Base-by-base conservation (phyloP, 352 stramenopile species). In the Globisporangium paddicum region DNA sequence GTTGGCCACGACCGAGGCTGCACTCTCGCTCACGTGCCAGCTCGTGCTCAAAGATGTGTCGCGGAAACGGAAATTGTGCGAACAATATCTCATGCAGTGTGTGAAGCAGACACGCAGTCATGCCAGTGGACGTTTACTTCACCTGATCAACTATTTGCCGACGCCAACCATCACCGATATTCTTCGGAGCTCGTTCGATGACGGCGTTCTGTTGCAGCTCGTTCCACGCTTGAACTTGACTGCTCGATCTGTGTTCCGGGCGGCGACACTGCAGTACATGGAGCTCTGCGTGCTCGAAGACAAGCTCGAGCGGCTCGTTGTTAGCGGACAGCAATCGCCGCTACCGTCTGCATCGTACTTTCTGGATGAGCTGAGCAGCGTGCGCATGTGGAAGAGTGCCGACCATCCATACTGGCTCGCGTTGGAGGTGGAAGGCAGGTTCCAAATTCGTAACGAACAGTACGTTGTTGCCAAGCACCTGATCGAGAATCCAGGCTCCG, bases 391-490 rank as follows among this genome's bases (percentile, higher is more conserved):
- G 86, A 45, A 80, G 32, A 69, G 68, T 16, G 38, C 1, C 0
- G 70, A 85, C 2, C 74, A 89, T 62, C 86, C 86, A 1, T 86
- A 79, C 56, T 96, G 88, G 86, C 67, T 96, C 63, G 82, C 87
- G 25, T 96, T 96, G 66, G 89, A 96, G 67, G 77, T 89, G 2
- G 88, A 96, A 70, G 77, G 79, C 2, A 28, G 64, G 13, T 55
- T 96, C n/a, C 81, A 93, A 58, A 96, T 96, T 26, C 75, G 85
- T 0, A 79, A 75, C 18, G 82, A 92, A 30, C 86, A 96, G 58
- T 92, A 77, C 53, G 67, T 86, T 2, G 73, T 95, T 32, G 76
- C 82, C 5, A 55, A 74, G 19, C 81, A 96, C 45, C 63, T 97
- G 21, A 80, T 96, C 38, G 48, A 87, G 11, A 66, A 81, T 10